A percentile compares a stretch with the other conserved stretches of the same genome.
Evolutionary conservation across 2,329 filamentous ascomycete genomes (phyloP).

Genomic region (Ophiocordyceps camponoti-saundersi): DNA sequence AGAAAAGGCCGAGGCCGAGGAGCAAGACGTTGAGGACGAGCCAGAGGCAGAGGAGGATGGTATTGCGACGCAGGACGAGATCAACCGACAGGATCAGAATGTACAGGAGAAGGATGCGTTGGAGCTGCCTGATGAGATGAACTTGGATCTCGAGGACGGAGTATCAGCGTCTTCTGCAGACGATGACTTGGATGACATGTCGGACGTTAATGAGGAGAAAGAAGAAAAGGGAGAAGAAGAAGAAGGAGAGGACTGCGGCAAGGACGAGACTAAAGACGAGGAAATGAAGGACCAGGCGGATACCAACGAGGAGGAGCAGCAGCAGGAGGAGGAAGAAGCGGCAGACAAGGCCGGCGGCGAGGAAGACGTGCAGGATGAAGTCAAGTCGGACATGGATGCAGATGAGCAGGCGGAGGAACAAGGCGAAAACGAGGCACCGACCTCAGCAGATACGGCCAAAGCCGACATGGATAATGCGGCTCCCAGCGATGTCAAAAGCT

Average conservation of each 20-base stretch:
- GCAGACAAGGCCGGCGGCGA: conserved; percentile 26
- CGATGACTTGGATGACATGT: conserved; percentile 42
- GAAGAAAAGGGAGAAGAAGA: conserved; percentile 18
- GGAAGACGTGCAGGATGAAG: conserved; percentile 31
- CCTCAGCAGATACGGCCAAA: conserved; percentile 27
- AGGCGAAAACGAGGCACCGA: conserved; percentile 15
- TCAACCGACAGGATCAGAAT: conserved; percentile 52
- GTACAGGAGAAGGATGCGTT: conserved; percentile 67
- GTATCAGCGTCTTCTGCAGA: conserved; percentile 36
- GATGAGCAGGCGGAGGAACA: conserved; percentile 18
- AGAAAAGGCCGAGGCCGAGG: conserved; percentile 18
- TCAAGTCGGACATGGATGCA: conserved; percentile 17
- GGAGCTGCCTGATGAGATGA: conserved; percentile 76
- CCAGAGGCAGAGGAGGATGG: conserved; percentile 36
- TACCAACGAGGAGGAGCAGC: conserved; percentile 37
- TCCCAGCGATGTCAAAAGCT: conserved; percentile 45
- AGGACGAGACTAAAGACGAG: conserved; percentile 19
- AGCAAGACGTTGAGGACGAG: conserved; percentile 25
- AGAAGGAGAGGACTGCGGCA: conserved; percentile 20
- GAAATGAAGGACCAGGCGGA: conserved; percentile 18
- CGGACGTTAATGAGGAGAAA: conserved; percentile 28
- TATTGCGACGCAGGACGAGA: conserved; percentile 34
- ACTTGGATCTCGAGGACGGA: conserved; percentile 61
- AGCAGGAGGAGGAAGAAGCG: conserved; percentile 42
- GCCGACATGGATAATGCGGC: conserved; percentile 44